These are phyloP conservation scores for Trametes versicolor DNA, from an alignment of 1,284 basidiomycete species.

Conservation along the genomic window DNA sequence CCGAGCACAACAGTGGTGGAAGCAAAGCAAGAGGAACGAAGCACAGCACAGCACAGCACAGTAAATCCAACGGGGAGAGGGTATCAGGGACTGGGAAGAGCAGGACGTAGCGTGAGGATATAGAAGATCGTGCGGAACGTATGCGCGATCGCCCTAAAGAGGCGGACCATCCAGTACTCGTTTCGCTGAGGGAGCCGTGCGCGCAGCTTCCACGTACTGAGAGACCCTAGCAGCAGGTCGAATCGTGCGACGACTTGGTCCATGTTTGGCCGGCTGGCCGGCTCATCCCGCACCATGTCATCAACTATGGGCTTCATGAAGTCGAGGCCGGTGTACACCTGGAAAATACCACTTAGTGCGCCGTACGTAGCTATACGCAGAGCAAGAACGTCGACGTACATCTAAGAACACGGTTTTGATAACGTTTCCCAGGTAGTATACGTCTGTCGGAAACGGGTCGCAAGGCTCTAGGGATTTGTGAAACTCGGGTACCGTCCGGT, in stretches of 20 bases:
- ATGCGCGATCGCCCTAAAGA: neutral
- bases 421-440: slow-evolving; percentile 44
- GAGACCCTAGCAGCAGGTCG: neutral
- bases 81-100: slow-evolving; percentile 9
- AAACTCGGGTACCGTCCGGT: slow-evolving; percentile 35
- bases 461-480: slow-evolving; percentile 19
- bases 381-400: slow-evolving; percentile 8
- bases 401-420: slow-evolving; percentile 36
- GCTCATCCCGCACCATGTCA: slow-evolving; percentile 45
- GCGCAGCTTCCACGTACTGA: slow-evolving; percentile 23
- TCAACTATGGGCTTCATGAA: slow-evolving; percentile 44
- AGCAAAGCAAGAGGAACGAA: neutral
- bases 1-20: neutral
- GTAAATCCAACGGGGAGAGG: neutral
- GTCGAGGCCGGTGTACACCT: slow-evolving; percentile 37
- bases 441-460: slow-evolving; percentile 43
- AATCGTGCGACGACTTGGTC: slow-evolving; percentile 17
- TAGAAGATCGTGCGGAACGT: neutral
- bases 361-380: neutral
- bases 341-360: neutral
- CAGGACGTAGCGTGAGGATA: slow-evolving; percentile 10
- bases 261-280: slow-evolving; percentile 40
- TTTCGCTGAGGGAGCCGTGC: slow-evolving; percentile 11
- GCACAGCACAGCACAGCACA: neutral
- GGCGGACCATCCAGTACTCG: neutral